These are phyloP conservation scores for Omphalotus olearius DNA, from an alignment of 1,284 basidiomycete species.

Conservation along the genomic window DNA sequence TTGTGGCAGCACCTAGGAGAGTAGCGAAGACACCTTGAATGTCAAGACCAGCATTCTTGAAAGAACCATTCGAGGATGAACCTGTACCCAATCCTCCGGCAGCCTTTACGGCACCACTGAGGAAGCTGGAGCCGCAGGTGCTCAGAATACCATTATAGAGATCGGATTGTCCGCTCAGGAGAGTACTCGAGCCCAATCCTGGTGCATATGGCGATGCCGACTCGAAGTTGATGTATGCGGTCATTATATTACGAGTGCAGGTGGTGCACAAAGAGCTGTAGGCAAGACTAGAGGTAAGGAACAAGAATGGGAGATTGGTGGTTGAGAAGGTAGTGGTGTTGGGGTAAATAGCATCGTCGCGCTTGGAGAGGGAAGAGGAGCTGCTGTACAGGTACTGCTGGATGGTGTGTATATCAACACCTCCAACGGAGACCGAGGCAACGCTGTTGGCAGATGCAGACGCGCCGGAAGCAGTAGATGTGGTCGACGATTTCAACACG, in stretches of 20 bases:
- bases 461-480: constrained; percentile 18
- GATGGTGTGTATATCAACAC: constrained; percentile 10
- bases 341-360: constrained; percentile 41
- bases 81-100: constrained; percentile 49
- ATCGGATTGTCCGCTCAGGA: constrained; percentile 61
- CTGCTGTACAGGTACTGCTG: constrained; percentile 12
- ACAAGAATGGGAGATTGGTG: constrained; percentile 77
- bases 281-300: constrained; percentile 54
- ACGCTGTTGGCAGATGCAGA: constrained; percentile 17
- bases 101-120: constrained; percentile 59
- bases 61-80: constrained; percentile 22
- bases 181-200: constrained; percentile 58
- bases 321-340: constrained; percentile 63
- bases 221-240: constrained; percentile 75
- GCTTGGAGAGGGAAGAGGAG: constrained; percentile 26
- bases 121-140: constrained; percentile 62
- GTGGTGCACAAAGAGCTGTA: constrained; percentile 64
- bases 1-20: constrained; percentile 25
- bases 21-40: constrained; percentile 25
- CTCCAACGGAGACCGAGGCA: background rate
- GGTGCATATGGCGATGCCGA: constrained; percentile 66
- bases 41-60: constrained; percentile 21
- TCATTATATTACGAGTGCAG: constrained; percentile 76
- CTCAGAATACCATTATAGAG: constrained; percentile 60
- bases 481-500: constrained; percentile 38